These are phyloP conservation scores for Solanum ossicruentum DNA, from an alignment of 257 asterid species.

Conservation along the genomic window DNA sequence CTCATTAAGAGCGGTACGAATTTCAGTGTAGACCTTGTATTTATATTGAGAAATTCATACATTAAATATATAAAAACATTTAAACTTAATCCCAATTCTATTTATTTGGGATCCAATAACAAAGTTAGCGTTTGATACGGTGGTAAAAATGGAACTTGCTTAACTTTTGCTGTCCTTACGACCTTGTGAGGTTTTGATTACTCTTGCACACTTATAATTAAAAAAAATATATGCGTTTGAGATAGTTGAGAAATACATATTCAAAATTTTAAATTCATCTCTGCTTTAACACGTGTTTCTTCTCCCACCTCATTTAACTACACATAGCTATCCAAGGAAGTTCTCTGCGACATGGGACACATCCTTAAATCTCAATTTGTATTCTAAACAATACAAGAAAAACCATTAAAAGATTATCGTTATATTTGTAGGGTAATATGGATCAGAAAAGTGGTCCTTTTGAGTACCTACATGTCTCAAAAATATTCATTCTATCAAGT, in stretches of 20 bases:
- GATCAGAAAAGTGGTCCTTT: neutral
- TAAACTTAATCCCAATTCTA: neutral
- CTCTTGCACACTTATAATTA: too few species aligned
- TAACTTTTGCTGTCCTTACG: too few species aligned
- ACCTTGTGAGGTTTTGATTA: too few species aligned
- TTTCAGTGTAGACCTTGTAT: neutral
- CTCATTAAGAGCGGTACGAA: too few species aligned
- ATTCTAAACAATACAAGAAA: neutral
- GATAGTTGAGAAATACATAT: neutral
- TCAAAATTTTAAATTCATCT: neutral
- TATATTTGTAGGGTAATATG: neutral
- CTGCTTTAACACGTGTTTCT: neutral
- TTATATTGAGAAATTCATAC: neutral
- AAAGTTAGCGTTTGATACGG: too few species aligned
- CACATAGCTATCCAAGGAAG: neutral
- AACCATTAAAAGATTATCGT: neutral
- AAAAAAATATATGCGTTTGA: neutral
- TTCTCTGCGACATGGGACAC: neutral
- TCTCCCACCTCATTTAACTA: neutral
- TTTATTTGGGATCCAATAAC: neutral
- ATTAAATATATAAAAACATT: neutral
- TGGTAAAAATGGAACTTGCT: too few species aligned
- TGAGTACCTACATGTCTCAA: neutral
- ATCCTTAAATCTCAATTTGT: neutral
- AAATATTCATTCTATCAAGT: neutral